Evolutionary conservation across 2,329 filamentous ascomycete species (phyloP).

Genomic region (Fusarium transvaalense): DNA sequence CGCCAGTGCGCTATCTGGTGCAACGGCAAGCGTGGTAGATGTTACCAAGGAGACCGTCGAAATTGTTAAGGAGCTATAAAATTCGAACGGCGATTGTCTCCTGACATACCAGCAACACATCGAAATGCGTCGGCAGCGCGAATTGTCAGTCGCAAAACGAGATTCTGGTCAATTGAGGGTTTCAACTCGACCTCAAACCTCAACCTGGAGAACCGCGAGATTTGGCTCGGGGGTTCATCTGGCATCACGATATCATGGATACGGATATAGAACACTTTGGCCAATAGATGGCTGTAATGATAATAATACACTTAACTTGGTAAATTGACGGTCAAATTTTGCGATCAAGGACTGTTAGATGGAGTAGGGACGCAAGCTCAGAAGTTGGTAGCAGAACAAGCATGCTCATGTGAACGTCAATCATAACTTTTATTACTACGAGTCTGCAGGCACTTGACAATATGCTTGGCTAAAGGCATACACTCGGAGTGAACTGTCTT

Average conservation of each 20-base stretch:
- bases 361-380: neutral
- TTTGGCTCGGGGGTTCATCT: slow-evolving; percentile 10
- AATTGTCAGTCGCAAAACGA: neutral
- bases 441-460: slow-evolving; percentile 35
- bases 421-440: slow-evolving; percentile 35
- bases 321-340: neutral
- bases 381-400: neutral
- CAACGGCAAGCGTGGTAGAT: slow-evolving; percentile 44
- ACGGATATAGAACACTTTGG: slow-evolving; percentile 34
- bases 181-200: neutral
- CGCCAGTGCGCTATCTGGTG: slow-evolving; percentile 49
- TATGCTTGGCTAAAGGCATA: slow-evolving; percentile 59
- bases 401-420: neutral
- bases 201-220: neutral
- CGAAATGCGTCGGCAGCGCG: neutral
- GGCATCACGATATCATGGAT: slow-evolving; percentile 39
- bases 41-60: slow-evolving; percentile 45
- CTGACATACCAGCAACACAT: neutral
- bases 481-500: slow-evolving; percentile 71
- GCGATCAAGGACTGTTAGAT: neutral
- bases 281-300: slow-evolving; percentile 41
- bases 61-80: slow-evolving; percentile 54
- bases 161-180: neutral
- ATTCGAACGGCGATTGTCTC: neutral
- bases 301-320: slow-evolving; percentile 32